Evolutionary conservation across 1,284 basidiomycete species (phyloP), one percentile per base, ranked within the genome.

Genomic region (Phellinidium pouzarii): DNA sequence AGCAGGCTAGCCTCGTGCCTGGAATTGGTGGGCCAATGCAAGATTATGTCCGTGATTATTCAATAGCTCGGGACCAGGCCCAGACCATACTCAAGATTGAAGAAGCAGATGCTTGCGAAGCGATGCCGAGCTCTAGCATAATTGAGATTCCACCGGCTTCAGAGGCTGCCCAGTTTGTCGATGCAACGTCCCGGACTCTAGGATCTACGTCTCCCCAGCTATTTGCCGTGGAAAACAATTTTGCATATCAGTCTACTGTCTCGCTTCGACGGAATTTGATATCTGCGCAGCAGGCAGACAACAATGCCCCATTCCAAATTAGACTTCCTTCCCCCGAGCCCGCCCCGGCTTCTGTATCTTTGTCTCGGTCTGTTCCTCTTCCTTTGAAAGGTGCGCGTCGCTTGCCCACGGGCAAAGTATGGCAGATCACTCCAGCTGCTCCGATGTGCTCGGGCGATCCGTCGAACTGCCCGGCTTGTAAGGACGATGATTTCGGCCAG

Each of bases 401-500:
- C 17, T 41, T 34, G 25, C 29, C 38, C 8, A 44, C 54, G 12
- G 46, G 34, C 11, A 52, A 44, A 25, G 40, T 52, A 22, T 52
- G 50, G 50, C 45, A 52, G 22, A 26, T 45, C 34, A 46, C 42
- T 34, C 34, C 54, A 22, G 19, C 46, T 48, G 40, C 57, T 19
- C 75, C 76, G 12, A 69, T 61, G 12, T 81, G 79, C 62, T 77
- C 79, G 12, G 79, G 79, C 8, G 79, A 81, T 59, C 79, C 79
- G 3, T 69, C 73, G 7, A 89, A 91, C 65, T 91, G 88, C 64
- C 64, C 77, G 55, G 89, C 87, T 8, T 91, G 88, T 62, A 83
- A 82, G 9, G 83, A 87, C 60, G 89, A 91, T 65, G 75, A 76
- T 20, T 91, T 91, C 58, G 91, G 91, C 20, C 86, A 84, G 63